Evolutionary conservation across 352 stramenopile species (phyloP), one percentile per base, ranked within the genome.

Genomic region (Globisporangium lucens): DNA sequence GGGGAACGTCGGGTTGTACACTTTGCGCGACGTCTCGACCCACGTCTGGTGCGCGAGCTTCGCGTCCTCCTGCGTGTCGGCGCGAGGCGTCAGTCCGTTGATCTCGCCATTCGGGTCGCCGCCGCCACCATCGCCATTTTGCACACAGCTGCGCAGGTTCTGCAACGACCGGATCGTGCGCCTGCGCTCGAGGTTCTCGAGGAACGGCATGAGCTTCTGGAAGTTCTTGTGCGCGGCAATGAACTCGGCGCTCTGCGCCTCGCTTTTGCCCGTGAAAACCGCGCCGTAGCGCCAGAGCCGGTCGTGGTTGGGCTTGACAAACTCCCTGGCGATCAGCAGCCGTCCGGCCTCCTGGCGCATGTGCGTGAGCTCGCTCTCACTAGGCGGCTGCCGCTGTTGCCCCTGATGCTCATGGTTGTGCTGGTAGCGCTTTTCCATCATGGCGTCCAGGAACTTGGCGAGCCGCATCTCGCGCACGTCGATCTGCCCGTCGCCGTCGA

Each of bases 141-240:
- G 57, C 27, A 81, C 67, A 38, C 72, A 81, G 8, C 64, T 63
- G 46, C 80, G 82, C 33, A 82, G 71, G 61, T 89, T 72, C 43
- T 79, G 72, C 8, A 80, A 91, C 51, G 82, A 89, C 27, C 75
- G 78, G 53, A 91, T 83, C 57, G 74, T 72, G 46, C 80, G 80
- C 59, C 87, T 80, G 41, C 83, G 77, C 63, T 91, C 83, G 4
- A 78, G 72, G 46, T 70, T 81, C 73, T 91, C 83, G 6, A 91
- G 68, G 59, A 80, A 89, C 27, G 74, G 75, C 66, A 91, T 73
- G 35, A 91, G 72, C 58, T 86, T 87, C 29, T 79, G 74, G 65
- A 91, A 91, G 55, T 89, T 89, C 60, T 80, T 81, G 71, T 91
- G 83, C 36, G 67, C 67, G 3, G 80, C 83, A 20, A 91, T 88